Evolutionary conservation across 805 yeast genomes (phyloP).

Genomic region (Metschnikowia rubicola): DNA sequence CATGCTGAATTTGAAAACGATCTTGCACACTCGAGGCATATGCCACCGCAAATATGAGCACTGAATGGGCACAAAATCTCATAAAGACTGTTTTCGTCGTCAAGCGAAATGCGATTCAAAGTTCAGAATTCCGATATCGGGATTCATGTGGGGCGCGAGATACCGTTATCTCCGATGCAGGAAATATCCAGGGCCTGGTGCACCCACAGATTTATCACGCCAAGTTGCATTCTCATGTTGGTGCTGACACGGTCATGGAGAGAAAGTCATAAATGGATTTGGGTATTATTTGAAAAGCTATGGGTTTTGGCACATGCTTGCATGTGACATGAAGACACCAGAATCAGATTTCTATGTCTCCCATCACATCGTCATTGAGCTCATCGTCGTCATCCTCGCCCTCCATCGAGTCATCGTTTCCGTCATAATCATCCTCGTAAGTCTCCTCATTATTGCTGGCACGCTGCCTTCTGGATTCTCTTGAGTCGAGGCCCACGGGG

Average conservation of each 20-base stretch:
- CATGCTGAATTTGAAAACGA: neutral
- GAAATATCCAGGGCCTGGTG: too few species aligned
- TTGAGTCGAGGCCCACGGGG: conserved; percentile 23
- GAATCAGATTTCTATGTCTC: conserved; percentile 34
- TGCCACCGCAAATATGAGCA: too few species aligned
- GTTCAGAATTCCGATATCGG: too few species aligned
- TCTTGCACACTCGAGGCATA: neutral
- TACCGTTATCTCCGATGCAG: too few species aligned
- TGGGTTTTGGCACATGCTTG: too few species aligned
- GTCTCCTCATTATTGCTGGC: conserved; percentile 4
- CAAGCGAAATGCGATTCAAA: neutral
- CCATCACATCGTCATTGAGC: conserved; percentile 33
- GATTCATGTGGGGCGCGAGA: too few species aligned
- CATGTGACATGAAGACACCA: neutral
- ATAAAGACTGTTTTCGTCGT: neutral
- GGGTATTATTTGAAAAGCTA: too few species aligned
- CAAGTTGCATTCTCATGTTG: too few species aligned
- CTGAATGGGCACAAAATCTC: neutral
- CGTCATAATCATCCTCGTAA: conserved; percentile 17
- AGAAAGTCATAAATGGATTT: neutral
- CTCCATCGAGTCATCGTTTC: conserved; percentile 15
- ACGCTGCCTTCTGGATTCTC: conserved; percentile 14
- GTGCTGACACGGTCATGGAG: too few species aligned
- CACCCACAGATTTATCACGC: too few species aligned
- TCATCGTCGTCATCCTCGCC: conserved; percentile 14